Evolutionary conservation across 225 moss, liverwort and hornwort species (phyloP), one percentile per base, ranked within the genome.

Genomic region (Antitrichia curtipendula): DNA sequence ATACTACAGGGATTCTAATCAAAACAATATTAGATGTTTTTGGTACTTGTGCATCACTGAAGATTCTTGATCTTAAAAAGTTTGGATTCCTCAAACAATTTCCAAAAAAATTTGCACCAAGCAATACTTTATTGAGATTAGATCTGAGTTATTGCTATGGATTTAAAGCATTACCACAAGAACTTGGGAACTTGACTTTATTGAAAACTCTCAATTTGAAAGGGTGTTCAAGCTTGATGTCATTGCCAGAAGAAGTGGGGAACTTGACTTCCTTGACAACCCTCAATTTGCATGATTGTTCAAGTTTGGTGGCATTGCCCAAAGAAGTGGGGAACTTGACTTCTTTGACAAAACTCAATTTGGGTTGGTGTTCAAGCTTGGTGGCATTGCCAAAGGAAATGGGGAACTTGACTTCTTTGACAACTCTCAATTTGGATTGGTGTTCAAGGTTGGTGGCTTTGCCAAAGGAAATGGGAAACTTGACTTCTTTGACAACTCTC

Each of bases 251-350:
- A 3, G 64, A 64, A 64, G 3, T 64, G 1, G 64, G 36, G 0
- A 36, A 64, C 19, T 36, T 64, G 19, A 64, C 19, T 36, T 64
- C 19, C 6, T 64, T 64, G 10, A 8, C 1, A 36, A 36, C 10
- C 10, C 19, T 64, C 5, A 3, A 19, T 19, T 36, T 64, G 6
- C 0, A 0, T 0, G 19, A 1, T 0, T 65, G 36, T 36, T 36
- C 11, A 36, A 36, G 20, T 0, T 36, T 65, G 20, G 2, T 0
- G 1, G 0, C 65, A 36, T 65, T 65, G 11, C 36, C 65, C 11
- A 5, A 36, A 2, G 36, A 36, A 65, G 1, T 65, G 1, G 36
- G 20, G 36, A 36, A 65, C 36, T 65, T 65, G 20, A 36, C 2
- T 22, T 66, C n/a, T 2, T 65, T 65, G 20, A 6, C 10, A 20